A percentile compares a stretch with the other conserved stretches of the same genome.
These are phyloP conservation scores for Auriscalpium vulgare DNA, from an alignment of 768 basidiomycete species.

Conservation along the genomic window DNA sequence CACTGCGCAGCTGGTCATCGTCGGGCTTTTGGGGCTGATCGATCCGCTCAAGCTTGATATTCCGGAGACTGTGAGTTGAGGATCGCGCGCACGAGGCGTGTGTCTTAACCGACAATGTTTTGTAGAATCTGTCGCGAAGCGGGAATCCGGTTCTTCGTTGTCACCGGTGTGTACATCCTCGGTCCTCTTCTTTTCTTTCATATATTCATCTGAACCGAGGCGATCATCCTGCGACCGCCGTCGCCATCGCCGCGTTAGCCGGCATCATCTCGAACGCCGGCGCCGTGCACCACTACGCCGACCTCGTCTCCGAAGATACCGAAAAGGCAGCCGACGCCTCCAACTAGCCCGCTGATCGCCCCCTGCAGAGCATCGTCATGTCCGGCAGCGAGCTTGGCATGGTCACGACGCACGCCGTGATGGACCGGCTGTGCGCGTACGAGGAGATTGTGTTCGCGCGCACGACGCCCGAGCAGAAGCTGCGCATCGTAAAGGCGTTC, in stretches of 20 bases:
- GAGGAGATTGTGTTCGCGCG: slow-evolving; percentile 54
- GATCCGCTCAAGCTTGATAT: slow-evolving; percentile 55
- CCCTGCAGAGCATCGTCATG: slow-evolving; percentile 31
- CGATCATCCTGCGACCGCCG: slow-evolving; percentile 52
- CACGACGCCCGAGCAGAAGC: slow-evolving; percentile 57
- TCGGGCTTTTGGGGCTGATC: slow-evolving; percentile 52
- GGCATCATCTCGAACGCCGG: slow-evolving; percentile 40
- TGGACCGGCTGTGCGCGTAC: slow-evolving; percentile 25
- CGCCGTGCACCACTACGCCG: slow-evolving; percentile 28
- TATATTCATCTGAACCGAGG: slow-evolving; percentile 19
- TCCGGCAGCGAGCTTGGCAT: slow-evolving; percentile 28
- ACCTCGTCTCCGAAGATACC: slow-evolving; percentile 33
- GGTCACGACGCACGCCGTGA: slow-evolving; percentile 7
- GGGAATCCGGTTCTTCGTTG: slow-evolving; percentile 57
- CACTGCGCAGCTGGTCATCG: slow-evolving; percentile 39
- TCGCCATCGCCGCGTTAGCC: slow-evolving; percentile 57
- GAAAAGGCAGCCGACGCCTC: neutral
- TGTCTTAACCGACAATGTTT: neutral
- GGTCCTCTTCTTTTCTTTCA: neutral
- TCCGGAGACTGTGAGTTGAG: slow-evolving; percentile 33
- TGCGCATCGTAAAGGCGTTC: slow-evolving; percentile 53
- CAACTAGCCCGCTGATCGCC: neutral
- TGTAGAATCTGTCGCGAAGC: slow-evolving; percentile 39
- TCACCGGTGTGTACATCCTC: slow-evolving; percentile 34
- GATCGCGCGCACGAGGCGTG: neutral